phyloP scores from a whole-genome alignment of 208 protist species.

The Acanthamoeba castellanii region DNA sequence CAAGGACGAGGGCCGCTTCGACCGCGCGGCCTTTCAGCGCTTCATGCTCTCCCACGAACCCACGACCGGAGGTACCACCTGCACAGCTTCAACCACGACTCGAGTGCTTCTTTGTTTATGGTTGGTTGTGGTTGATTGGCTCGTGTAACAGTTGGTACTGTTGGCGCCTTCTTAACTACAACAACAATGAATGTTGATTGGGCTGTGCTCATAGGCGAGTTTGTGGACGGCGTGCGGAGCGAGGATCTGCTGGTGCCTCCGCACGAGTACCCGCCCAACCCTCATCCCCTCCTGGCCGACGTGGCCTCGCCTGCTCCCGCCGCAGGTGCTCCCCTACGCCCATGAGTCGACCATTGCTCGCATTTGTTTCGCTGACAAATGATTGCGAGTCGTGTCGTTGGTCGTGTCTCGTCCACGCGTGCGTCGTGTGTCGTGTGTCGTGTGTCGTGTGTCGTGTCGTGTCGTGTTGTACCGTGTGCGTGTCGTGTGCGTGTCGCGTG shows the following conservation, averaged over 20 bases:
- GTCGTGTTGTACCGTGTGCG: neutral
- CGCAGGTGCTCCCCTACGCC: neutral
- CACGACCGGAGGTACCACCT: neutral
- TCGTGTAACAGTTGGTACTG: neutral
- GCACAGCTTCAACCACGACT: neutral
- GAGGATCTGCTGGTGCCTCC: constrained; percentile 22
- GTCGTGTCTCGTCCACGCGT: neutral
- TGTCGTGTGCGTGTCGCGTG: neutral
- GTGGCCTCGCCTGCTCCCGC: constrained; percentile 11
- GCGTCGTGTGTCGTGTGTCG: neutral
- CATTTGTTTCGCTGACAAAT: neutral
- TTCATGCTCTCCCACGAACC: neutral
- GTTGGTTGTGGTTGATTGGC: neutral
- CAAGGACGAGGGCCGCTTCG: neutral
- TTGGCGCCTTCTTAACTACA: no score
- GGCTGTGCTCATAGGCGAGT: neutral
- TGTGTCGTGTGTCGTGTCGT: neutral
- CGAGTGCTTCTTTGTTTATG: no score
- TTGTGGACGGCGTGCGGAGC: constrained; percentile 35
- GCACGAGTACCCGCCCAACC: constrained; percentile 58
- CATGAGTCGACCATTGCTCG: no score
- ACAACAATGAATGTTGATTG: neutral
- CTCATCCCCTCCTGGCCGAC: neutral
- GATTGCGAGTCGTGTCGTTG: neutral
- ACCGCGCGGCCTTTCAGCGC: neutral